phyloP scores from a whole-genome alignment of 2,329 filamentous ascomycete species.

The Botrytis cinerea region DNA sequence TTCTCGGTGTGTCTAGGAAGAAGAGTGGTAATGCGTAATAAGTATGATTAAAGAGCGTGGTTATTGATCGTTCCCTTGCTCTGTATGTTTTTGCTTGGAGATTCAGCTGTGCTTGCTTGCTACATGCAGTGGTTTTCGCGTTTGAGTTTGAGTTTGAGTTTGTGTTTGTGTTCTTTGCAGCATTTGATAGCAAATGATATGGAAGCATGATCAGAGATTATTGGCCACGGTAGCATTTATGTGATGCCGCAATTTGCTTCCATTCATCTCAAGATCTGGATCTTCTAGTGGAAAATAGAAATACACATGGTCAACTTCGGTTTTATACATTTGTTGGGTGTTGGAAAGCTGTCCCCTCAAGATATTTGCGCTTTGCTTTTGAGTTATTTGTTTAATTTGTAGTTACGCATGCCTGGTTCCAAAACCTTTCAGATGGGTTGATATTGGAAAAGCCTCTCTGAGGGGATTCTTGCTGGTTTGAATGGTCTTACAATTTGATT shows the following conservation, averaged over 20 bases:
- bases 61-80: background rate
- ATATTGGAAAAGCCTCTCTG: background rate
- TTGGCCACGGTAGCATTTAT: background rate
- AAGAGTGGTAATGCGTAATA: background rate
- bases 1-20: background rate
- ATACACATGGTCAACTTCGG: background rate
- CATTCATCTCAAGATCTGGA: background rate
- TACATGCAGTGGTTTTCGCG: background rate
- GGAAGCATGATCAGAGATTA: no score
- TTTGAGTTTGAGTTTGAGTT: background rate
- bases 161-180: background rate
- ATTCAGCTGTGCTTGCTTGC: background rate
- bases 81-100: background rate
- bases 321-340: background rate
- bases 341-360: background rate
- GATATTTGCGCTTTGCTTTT: background rate
- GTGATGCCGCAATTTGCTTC: background rate
- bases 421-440: background rate
- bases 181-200: background rate
- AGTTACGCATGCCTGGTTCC: no score
- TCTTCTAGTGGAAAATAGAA: background rate
- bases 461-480: accelerated
- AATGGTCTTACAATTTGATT: background rate
- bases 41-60: background rate
- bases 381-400: background rate